Percentiles rank a stretch among this genome's conserved stretches.
phyloP scores from a whole-genome alignment of 106 monocot genomes.

The Acorus calamus region DNA sequence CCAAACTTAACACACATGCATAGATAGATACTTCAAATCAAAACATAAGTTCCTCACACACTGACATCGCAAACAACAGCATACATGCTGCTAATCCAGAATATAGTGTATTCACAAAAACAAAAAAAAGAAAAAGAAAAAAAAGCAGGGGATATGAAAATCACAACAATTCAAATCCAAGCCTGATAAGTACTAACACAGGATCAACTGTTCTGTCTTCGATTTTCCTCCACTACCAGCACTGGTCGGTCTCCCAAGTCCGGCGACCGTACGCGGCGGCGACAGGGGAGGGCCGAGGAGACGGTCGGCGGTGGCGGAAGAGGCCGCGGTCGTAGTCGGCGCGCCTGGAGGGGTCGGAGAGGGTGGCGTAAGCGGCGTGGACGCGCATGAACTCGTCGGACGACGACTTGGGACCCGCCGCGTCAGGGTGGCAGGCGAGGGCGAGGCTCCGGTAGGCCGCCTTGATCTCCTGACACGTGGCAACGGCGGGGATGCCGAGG shows the following conservation, averaged over 20 bases:
- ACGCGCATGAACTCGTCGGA: constrained; percentile 19
- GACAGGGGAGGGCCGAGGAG: background rate
- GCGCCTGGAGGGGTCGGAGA: constrained; percentile 24
- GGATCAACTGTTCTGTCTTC: too few relatives aligned
- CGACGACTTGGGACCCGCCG: background rate
- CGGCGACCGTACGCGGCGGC: constrained; percentile 2
- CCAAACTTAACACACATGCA: too few relatives aligned
- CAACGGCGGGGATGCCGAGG: constrained; percentile 22
- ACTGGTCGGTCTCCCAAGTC: constrained; percentile 32
- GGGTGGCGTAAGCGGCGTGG: constrained; percentile 24
- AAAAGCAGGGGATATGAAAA: too few relatives aligned
- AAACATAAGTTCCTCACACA: too few relatives aligned
- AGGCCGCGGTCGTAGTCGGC: constrained; percentile 16
- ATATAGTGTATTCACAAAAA: too few relatives aligned
- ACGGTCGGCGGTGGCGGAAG: background rate
- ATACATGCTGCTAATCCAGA: too few relatives aligned
- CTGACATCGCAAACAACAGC: too few relatives aligned
- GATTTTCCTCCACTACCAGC: constrained; percentile 7
- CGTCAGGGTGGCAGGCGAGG: constrained; percentile 37
- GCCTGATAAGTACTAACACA: too few relatives aligned
- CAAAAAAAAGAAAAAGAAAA: too few relatives aligned
- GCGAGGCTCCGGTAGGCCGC: constrained; percentile 42
- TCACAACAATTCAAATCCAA: too few relatives aligned
- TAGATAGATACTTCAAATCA: too few relatives aligned
- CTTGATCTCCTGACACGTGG: constrained; percentile 39